Percentiles rank a stretch among this genome's conserved stretches.
phyloP scores from a whole-genome alignment of 352 stramenopile species.

The Peronosclerospora sorghi region DNA sequence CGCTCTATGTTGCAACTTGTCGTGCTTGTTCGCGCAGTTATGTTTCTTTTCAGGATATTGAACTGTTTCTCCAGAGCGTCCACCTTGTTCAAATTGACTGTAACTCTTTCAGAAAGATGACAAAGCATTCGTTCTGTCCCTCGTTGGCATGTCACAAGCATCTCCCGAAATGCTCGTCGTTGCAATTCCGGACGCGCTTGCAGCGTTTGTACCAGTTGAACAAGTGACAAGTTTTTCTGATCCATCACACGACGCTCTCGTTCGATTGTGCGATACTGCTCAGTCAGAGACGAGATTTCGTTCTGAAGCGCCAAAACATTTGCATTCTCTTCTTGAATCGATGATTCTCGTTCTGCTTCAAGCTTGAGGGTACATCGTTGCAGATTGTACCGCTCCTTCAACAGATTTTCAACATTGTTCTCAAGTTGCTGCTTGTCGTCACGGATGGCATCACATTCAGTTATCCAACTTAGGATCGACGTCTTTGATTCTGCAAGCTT shows the following conservation, averaged over 20 bases:
- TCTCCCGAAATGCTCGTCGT: slow-evolving; percentile 28
- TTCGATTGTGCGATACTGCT: slow-evolving; percentile 15
- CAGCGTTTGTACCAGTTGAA: slow-evolving; percentile 30
- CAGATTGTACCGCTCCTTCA: slow-evolving; percentile 24
- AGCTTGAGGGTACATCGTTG: slow-evolving; percentile 16
- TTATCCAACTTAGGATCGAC: slow-evolving; percentile 62
- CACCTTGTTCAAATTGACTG: slow-evolving; percentile 10
- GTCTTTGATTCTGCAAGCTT: slow-evolving; percentile 14
- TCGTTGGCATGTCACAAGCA: slow-evolving; percentile 24
- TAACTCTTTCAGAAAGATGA: slow-evolving; percentile 16
- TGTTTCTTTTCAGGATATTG: slow-evolving; percentile 7
- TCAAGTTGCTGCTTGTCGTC: slow-evolving; percentile 28
- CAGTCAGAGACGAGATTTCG: slow-evolving; percentile 9
- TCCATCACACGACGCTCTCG: slow-evolving; percentile 7
- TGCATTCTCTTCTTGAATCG: slow-evolving; percentile 1
- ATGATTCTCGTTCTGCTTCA: slow-evolving; percentile 6
- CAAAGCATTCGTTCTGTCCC: slow-evolving; percentile 20
- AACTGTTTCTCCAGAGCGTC: slow-evolving; percentile 6
- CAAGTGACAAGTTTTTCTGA: slow-evolving; percentile 16
- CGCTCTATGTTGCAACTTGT: background rate
- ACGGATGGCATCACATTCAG: slow-evolving; percentile 34
- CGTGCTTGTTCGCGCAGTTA: background rate
- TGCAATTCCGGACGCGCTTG: slow-evolving; percentile 31
- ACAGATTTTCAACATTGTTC: slow-evolving; percentile 12
- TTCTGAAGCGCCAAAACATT: slow-evolving; percentile 5